Percentiles rank a stretch among this genome's conserved stretches.
These are phyloP conservation scores for Achaetomium macrosporum DNA, from an alignment of 2,329 filamentous ascomycete species.

Conservation along the genomic window DNA sequence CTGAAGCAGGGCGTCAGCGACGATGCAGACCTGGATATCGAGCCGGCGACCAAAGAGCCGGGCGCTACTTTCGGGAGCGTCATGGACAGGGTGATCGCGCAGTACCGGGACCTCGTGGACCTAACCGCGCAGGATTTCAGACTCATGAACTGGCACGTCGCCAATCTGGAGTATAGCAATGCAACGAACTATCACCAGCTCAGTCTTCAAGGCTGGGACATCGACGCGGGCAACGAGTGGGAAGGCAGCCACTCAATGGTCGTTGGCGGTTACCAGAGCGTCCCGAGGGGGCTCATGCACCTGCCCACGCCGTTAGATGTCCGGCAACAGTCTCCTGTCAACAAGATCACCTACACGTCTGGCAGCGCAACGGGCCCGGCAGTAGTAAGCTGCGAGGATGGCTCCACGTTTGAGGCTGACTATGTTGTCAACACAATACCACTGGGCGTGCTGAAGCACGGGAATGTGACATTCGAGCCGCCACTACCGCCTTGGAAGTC, in stretches of 20 bases:
- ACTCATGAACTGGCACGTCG: conserved; percentile 95
- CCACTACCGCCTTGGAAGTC: conserved; percentile 82
- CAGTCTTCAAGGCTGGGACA: conserved; percentile 89
- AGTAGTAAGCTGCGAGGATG: conserved; percentile 69
- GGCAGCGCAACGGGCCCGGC: conserved; percentile 43
- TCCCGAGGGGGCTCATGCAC: conserved; percentile 79
- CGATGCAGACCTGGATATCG: conserved; percentile 65
- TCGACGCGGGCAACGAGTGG: conserved; percentile 96
- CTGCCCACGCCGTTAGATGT: conserved; percentile 73
- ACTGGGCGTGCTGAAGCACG: conserved; percentile 84
- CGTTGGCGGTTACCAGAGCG: conserved; percentile 86
- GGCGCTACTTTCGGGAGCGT: conserved; percentile 80
- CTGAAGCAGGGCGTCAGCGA: conserved; percentile 59
- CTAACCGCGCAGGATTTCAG: conserved; percentile 81
- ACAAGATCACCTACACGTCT: conserved; percentile 60
- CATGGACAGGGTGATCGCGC: conserved; percentile 82
- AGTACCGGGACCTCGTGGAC: conserved; percentile 79
- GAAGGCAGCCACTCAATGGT: conserved; percentile 93
- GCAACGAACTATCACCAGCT: conserved; percentile 81
- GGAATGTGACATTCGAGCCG: conserved; percentile 77
- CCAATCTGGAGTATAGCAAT: conserved; percentile 96
- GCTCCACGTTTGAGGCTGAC: conserved; percentile 73
- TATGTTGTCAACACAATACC: conserved; percentile 86
- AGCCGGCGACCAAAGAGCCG: conserved; percentile 54
- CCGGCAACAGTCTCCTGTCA: conserved; percentile 65